Evolutionary conservation across 2,329 filamentous ascomycete species (phyloP).

Genomic region (Alternaria alternata): DNA sequence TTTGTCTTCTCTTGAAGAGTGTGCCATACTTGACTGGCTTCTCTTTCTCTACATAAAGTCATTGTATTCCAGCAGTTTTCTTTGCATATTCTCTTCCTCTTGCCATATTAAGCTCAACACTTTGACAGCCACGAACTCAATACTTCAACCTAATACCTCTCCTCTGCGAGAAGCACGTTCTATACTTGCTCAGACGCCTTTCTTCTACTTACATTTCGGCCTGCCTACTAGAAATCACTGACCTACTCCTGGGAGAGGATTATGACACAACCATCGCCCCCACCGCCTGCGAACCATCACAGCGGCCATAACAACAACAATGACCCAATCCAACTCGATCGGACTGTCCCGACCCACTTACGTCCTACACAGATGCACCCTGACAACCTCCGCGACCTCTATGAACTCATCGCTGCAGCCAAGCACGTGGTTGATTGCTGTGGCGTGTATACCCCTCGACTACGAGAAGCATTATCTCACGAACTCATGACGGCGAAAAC

Average conservation of each 20-base stretch:
- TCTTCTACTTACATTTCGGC: background rate
- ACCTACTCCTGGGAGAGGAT: no score
- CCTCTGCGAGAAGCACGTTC: background rate
- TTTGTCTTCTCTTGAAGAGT: background rate
- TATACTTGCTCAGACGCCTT: background rate
- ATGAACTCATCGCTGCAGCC: background rate
- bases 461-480: background rate
- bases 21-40: background rate
- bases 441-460: background rate
- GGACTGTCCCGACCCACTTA: no score
- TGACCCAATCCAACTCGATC: background rate
- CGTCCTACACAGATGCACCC: background rate
- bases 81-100: background rate
- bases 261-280: background rate
- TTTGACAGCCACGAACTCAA: background rate
- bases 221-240: no score
- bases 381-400: background rate
- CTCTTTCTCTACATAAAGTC: background rate
- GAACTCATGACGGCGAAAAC: background rate
- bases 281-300: background rate
- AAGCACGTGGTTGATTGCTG: background rate
- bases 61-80: background rate
- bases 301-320: background rate
- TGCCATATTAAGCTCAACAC: background rate
- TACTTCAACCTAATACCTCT: background rate